Evolutionary conservation across 345 rosid species (phyloP), one percentile per base, ranked within the genome.

Genomic region (Firmiana major): DNA sequence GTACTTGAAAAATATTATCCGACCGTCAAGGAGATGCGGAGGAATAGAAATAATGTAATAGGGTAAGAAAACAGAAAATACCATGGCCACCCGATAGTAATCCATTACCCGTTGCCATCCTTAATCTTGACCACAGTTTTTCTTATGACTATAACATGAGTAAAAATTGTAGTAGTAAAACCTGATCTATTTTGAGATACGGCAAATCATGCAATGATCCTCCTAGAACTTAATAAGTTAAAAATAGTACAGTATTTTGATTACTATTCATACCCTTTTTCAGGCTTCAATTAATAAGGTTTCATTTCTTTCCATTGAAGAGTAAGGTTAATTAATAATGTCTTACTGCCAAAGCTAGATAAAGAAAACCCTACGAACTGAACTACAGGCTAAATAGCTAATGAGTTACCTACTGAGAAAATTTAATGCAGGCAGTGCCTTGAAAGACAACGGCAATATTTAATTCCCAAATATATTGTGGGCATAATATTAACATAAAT

Each of bases 351-450:
- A 71, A 71, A 51, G 36, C 28, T 51, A 28, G 59, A 71, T 34
- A 71, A 53, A 19, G 46, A 53, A 53, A 53, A 53, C 28, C 62
- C 75, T 53, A 53, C 43, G 7, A 51, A 51, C 45, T 51, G 68
- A 62, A 51, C 28, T 48, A 58, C 13, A 59, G 36, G 3, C 68
- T 60, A n/a, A 19, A 43, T 19, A 63, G 78, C 28, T 75, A 48
- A 46, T 12, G 43, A 15, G 42, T 45, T 67, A 24, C 31, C 78
- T 31, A 12, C 71, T n/a, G 48, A 51, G 21, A 63, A 62, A 63
- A 75, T 49, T 75, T 63, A 75, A 75, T 75, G 78, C 71, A 49
- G 28, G 46, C 60, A 58, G 77, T 11, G 65, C 66, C 65, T 40
- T 13, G 36, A 26, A 15, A 74, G 40, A n/a, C n/a, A n/a, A n/a